These are phyloP conservation scores for Fusarium sp. DNA, from an alignment of 2,329 filamentous ascomycete genomes.

Conservation along the genomic window DNA sequence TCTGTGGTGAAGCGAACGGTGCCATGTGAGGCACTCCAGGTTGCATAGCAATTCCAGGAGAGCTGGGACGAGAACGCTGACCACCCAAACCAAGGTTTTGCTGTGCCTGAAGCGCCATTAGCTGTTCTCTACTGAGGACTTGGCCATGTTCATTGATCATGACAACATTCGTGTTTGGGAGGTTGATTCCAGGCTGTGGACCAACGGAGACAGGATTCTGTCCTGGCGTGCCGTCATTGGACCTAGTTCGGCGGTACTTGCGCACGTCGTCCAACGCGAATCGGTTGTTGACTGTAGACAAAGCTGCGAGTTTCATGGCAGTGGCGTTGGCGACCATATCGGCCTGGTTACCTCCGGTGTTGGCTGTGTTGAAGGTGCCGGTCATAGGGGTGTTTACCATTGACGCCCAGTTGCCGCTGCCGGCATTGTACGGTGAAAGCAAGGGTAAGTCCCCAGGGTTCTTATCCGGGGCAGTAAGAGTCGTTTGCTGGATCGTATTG, in stretches of 20 bases:
- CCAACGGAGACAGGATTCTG: slow-evolving; percentile 74
- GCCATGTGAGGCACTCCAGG: slow-evolving; percentile 68
- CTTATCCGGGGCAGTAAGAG: slow-evolving; percentile 75
- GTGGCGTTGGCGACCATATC: slow-evolving; percentile 99
- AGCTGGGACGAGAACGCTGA: slow-evolving; percentile 86
- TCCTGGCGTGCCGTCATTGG: slow-evolving; percentile 76
- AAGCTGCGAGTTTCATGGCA: slow-evolving; percentile 96
- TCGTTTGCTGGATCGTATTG: slow-evolving; percentile 82
- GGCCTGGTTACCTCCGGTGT: slow-evolving; percentile 73
- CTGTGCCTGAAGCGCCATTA: slow-evolving; percentile 81
- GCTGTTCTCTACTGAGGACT: slow-evolving; percentile 83
- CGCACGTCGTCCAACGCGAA: slow-evolving; percentile 96
- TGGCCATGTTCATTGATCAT: slow-evolving; percentile 97
- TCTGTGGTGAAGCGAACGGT: slow-evolving; percentile 86
- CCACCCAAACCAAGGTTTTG: slow-evolving; percentile 68
- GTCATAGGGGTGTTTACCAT: slow-evolving; percentile 99
- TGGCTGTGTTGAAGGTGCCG: slow-evolving; percentile 74
- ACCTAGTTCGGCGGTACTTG: slow-evolving; percentile 92
- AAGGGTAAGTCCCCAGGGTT: slow-evolving; percentile 77
- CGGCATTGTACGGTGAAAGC: slow-evolving; percentile 82
- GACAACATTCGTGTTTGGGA: slow-evolving; percentile 80
- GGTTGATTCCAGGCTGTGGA: slow-evolving; percentile 63
- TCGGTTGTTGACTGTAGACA: slow-evolving; percentile 98
- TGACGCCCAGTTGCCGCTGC: slow-evolving; percentile 95
- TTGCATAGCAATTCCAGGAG: slow-evolving; percentile 87